Base-by-base conservation (phyloP, 1,284 basidiomycete genomes). In the Erythrobasidium hasegawianum region DNA sequence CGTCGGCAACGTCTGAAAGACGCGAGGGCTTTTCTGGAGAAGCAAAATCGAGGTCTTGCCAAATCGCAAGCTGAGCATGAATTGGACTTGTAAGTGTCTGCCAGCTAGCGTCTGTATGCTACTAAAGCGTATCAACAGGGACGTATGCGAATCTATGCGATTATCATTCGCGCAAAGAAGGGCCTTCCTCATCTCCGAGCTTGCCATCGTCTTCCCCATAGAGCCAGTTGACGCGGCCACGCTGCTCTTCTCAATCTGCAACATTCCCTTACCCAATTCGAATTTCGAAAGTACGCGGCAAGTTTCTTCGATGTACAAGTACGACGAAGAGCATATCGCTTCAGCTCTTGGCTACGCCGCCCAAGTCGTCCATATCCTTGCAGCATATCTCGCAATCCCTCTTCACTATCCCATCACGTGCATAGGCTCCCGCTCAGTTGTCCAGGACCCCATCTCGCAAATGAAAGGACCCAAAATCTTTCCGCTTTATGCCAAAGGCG, bases 401-500 rank as follows among this genome's bases (percentile, higher is more conserved):
- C 79, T 96, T 47, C 83, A 89, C 8, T 97, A 97, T 79, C 90
- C 92, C 26, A 83, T 97, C 64, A 92, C 88, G 24, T 93, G 85
- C 75, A 83, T 90, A 57, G 91, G 90, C 4, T 94, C 90, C 71
- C 82, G 88, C 66, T 94, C 90, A 77, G 78, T 92, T 70, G 89
- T 97, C 68, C 85, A 85, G 73, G 93, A 97, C 79, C 87, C 86
- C 11, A 93, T 96, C 60, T 91, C 89, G 64, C 86, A 87, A 7
- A 95, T 97, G 87, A 87, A 92, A 70, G 93, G 94, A 1, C 90
- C 92, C 13, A 81, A 93, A 76, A 93, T 91, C 82, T 97, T 96
- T 76, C 94, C 95, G 10, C 80, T 99, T 39, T 97, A 93, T 76
- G 88, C 89, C 0, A 90, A 86, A 77, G 92, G 93, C 10, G 92